These are phyloP conservation scores for Penicillium sp. DNA, from an alignment of 2,329 filamentous ascomycete species.

Conservation along the genomic window DNA sequence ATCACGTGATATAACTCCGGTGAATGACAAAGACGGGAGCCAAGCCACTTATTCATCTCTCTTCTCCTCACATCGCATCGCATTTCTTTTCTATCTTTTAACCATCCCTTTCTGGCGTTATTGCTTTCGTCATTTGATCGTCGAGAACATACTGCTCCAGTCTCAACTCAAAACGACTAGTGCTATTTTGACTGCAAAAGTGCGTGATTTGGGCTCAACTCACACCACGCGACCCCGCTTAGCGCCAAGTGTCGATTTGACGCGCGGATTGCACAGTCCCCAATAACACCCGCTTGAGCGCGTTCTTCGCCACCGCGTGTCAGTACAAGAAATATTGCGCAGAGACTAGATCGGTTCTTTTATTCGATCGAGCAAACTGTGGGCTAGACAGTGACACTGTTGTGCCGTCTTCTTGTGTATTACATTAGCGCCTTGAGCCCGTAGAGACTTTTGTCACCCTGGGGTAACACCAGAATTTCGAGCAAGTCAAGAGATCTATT, in stretches of 20 bases:
- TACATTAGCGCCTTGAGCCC: constrained; percentile 40
- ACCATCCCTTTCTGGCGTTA: neutral
- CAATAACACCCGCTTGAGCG: constrained; percentile 15
- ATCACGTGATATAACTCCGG: neutral
- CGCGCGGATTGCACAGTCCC: constrained; percentile 24
- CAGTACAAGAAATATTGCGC: constrained; percentile 14
- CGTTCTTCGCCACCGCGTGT: constrained; percentile 16
- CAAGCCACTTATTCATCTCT: constrained; percentile 2
- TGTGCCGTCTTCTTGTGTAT: constrained; percentile 40
- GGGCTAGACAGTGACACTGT: constrained; percentile 29
- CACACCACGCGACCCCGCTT: constrained; percentile 31
- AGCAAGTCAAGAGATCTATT: constrained; percentile 18
- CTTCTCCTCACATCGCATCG: neutral
- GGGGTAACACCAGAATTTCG: constrained; percentile 24
- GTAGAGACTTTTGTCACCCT: constrained; percentile 38
- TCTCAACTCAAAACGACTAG: neutral
- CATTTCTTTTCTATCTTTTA: neutral
- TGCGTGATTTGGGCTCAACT: neutral
- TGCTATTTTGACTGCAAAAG: neutral
- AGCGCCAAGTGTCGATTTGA: constrained; percentile 24
- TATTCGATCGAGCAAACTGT: constrained; percentile 34
- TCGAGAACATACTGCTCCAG: neutral
- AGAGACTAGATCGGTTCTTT: constrained; percentile 22
- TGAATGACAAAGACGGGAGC: constrained; percentile 7
- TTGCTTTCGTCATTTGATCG: neutral